These are phyloP conservation scores for Colletotrichum agaves DNA, from an alignment of 2,329 filamentous ascomycete species.

Conservation along the genomic window DNA sequence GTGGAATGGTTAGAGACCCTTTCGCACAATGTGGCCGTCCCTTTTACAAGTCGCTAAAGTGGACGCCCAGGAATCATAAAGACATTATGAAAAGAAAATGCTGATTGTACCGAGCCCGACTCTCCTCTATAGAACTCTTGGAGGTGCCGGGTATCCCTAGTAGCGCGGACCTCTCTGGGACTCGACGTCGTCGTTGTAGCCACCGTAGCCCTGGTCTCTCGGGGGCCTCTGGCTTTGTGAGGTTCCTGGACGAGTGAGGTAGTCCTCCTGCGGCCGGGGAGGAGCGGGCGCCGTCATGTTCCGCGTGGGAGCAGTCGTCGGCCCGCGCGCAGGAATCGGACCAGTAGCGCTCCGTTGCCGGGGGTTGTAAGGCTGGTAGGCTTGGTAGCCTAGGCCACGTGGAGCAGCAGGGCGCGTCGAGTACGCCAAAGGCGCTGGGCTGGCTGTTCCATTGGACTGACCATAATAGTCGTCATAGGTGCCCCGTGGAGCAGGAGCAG, in stretches of 20 bases:
- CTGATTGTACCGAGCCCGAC: conserved; percentile 1
- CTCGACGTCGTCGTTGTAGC: conserved; percentile 49
- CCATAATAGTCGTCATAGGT: conserved; percentile 38
- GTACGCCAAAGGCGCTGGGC: conserved; percentile 46
- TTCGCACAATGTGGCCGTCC: conserved; percentile 2
- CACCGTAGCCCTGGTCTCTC: conserved; percentile 46
- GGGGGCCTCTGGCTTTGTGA: conserved; percentile 39
- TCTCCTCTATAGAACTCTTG: conserved; percentile 5
- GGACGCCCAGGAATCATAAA: conserved; percentile 28
- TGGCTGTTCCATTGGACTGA: conserved; percentile 46
- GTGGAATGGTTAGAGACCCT: conserved; percentile 12
- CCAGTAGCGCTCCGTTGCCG: conserved; percentile 53
- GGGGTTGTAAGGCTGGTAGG: conserved; percentile 44
- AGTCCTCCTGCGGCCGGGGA: conserved; percentile 43
- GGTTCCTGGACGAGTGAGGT: conserved; percentile 43
- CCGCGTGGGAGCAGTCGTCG: conserved; percentile 52
- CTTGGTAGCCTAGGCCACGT: conserved; percentile 36
- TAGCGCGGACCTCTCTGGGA: conserved; percentile 46
- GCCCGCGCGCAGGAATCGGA: conserved; percentile 47
- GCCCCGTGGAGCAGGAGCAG: conserved; percentile 19
- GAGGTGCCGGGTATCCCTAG: conserved; percentile 36
- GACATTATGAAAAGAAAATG: conserved; percentile 36
- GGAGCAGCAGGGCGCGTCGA: conserved; percentile 40
- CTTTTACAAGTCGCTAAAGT: conserved; percentile 9
- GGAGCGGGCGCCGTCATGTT: conserved; percentile 58